Conservation (phyloP, 2,329 filamentous ascomycete species). For the Colletotrichum viniferum region DNA sequence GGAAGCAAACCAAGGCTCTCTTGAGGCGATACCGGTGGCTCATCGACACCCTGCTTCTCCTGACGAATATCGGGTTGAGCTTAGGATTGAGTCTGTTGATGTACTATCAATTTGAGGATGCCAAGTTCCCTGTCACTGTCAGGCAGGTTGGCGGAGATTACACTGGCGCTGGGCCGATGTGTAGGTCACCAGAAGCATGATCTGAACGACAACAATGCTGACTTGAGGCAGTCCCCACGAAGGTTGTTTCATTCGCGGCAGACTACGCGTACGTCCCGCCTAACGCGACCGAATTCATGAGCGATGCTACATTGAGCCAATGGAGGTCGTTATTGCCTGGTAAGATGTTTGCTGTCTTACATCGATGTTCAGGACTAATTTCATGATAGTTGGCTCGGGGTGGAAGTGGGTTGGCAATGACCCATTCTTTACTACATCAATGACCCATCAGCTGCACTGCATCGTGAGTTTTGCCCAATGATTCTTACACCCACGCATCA, state of each 20-base stretch:
- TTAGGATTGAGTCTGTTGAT: conserved; percentile 17
- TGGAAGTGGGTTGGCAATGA: conserved; percentile 34
- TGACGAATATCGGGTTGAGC: conserved; percentile 13
- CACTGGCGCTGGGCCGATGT: conserved; percentile 37
- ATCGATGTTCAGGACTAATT: not conserved
- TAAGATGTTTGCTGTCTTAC: conserved; percentile 1
- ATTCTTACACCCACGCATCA: not conserved
- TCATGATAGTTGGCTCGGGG: conserved; percentile 34
- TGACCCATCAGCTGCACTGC: conserved; percentile 46
- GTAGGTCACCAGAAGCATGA: conserved; percentile 25
- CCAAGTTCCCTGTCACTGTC: not conserved
- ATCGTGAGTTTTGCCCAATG: conserved; percentile 29
- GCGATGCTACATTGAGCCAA: conserved; percentile 35
- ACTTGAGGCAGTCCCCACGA: conserved; percentile 33
- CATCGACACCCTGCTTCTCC: conserved; percentile 12
- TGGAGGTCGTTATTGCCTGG: conserved; percentile 47
- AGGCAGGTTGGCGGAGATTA: conserved; percentile 44
- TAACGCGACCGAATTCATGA: conserved; percentile 42
- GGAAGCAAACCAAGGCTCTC: not conserved
- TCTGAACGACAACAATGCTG: not conserved
- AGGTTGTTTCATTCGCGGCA: conserved; percentile 40
- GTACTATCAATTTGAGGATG: conserved; percentile 14
- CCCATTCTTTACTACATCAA: conserved; percentile 43
- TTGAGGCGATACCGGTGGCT: conserved; percentile 11
- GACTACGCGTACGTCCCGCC: conserved; percentile 43